Evolutionary conservation across 202 grass and related monocot genomes (phyloP).

Genomic region (Schoenoplectus tabernaemontani): DNA sequence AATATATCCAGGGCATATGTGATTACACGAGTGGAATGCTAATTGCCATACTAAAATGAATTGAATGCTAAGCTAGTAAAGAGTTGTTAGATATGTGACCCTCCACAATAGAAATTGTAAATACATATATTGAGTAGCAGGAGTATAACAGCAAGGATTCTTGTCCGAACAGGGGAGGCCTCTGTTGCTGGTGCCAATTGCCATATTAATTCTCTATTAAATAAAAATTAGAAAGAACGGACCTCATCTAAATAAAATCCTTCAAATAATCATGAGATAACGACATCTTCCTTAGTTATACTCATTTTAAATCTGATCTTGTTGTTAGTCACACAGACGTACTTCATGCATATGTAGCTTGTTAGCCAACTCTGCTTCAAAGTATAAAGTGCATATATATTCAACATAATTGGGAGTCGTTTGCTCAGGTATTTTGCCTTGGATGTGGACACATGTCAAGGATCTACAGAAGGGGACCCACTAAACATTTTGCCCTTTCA

Average conservation of each 20-base stretch:
- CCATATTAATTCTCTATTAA: neutral
- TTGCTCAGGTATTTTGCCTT: neutral
- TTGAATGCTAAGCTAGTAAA: neutral
- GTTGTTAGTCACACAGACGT: neutral
- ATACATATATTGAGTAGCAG: neutral
- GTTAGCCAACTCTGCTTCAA: neutral
- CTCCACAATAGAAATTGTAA: neutral
- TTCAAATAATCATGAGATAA: constrained; percentile 10
- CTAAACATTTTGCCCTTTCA: neutral
- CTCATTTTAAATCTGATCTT: constrained; percentile 1
- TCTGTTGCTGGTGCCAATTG: neutral
- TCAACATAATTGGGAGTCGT: neutral
- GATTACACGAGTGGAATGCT: neutral
- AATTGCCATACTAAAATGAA: neutral
- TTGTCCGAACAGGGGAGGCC: neutral
- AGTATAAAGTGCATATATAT: constrained; percentile 10
- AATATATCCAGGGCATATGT: neutral
- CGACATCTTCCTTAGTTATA: neutral
- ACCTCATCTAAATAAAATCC: neutral
- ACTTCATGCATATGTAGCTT: neutral
- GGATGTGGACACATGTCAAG: constrained; percentile 1
- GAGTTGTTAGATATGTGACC: neutral
- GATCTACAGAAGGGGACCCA: neutral
- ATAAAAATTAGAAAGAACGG: neutral
- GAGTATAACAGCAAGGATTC: neutral